Percentiles rank a stretch among this genome's conserved stretches.
Evolutionary conservation across 192 early-diverging fungal species (phyloP).

Genomic region (Coemansia biformis): DNA sequence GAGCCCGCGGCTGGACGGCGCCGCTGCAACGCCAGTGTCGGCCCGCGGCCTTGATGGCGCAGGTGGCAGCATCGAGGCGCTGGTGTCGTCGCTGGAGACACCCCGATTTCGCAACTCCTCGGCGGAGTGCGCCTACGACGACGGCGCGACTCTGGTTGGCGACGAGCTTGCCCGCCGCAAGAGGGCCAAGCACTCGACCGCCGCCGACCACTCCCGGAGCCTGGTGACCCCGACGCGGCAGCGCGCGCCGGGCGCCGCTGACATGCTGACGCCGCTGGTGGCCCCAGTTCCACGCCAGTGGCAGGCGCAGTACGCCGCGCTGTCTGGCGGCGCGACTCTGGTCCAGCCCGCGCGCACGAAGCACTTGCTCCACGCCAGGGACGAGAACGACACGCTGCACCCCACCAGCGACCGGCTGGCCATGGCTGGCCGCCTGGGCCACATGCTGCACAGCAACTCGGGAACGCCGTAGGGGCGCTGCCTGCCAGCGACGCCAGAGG

Average conservation of each 20-base stretch:
- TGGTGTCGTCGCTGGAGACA: slow-evolving; percentile 38
- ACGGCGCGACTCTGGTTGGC: slow-evolving; percentile 24
- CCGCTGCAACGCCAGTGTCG: slow-evolving; percentile 17
- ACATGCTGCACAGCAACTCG: slow-evolving; percentile 8
- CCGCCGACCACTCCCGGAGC: background rate
- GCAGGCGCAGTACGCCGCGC: too few species aligned
- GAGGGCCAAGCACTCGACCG: background rate
- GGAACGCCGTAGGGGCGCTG: background rate
- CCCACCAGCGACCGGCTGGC: background rate
- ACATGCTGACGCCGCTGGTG: background rate
- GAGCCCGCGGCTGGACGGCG: slow-evolving; percentile 1
- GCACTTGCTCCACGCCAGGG: background rate
- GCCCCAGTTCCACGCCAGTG: too few species aligned
- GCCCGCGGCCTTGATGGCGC: too few species aligned
- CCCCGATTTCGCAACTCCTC: slow-evolving; percentile 26
- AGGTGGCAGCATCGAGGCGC: slow-evolving; percentile 13
- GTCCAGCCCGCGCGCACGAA: slow-evolving; percentile 23
- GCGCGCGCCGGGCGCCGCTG: background rate
- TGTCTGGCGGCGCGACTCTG: slow-evolving; percentile 13
- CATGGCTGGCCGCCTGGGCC: slow-evolving; percentile 5
- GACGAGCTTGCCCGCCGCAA: background rate
- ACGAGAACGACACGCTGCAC: background rate
- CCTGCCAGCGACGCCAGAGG: too few species aligned
- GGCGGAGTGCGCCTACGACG: slow-evolving; percentile 8
- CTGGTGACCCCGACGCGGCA: slow-evolving; percentile 9